Percentiles rank a stretch among this genome's conserved stretches.
Conservation (phyloP, 805 yeast species). For the Suhomyces emberorum region DNA sequence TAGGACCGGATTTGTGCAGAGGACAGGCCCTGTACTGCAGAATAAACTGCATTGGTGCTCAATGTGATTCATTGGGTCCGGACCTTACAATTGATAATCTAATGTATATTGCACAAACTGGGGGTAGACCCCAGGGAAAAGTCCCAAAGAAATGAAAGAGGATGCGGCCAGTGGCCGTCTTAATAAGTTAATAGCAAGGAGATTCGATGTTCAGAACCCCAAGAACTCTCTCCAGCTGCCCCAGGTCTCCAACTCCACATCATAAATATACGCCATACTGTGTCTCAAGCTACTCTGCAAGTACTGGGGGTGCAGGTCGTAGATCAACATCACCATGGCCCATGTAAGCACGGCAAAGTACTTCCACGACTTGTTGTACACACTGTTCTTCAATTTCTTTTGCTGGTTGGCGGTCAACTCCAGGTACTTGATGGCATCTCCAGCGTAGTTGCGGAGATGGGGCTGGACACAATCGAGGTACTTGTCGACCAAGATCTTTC, state of each 20-base stretch:
- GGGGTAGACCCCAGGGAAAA: too few species aligned
- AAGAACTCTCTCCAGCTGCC: constrained; percentile 42
- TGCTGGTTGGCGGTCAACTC: constrained; percentile 34
- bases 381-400: constrained; percentile 24
- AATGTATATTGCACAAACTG: too few species aligned
- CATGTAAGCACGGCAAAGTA: constrained; percentile 62
- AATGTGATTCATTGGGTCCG: too few species aligned
- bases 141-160: too few species aligned
- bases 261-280: constrained; percentile 70
- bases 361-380: constrained; percentile 44
- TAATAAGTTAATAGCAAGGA: neutral
- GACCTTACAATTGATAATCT: too few species aligned
- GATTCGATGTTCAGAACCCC: constrained; percentile 18
- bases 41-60: too few species aligned
- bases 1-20: too few species aligned
- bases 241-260: constrained; percentile 54
- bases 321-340: constrained; percentile 73
- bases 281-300: constrained; percentile 63
- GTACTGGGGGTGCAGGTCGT: constrained; percentile 57
- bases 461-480: constrained; percentile 38
- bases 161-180: too few species aligned
- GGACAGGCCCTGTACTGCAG: too few species aligned
- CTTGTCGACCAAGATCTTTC: constrained; percentile 46
- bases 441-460: constrained; percentile 14
- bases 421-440: constrained; percentile 18